phyloP scores from a whole-genome alignment of 1,284 basidiomycete genomes.

The Puccinia horiana region DNA sequence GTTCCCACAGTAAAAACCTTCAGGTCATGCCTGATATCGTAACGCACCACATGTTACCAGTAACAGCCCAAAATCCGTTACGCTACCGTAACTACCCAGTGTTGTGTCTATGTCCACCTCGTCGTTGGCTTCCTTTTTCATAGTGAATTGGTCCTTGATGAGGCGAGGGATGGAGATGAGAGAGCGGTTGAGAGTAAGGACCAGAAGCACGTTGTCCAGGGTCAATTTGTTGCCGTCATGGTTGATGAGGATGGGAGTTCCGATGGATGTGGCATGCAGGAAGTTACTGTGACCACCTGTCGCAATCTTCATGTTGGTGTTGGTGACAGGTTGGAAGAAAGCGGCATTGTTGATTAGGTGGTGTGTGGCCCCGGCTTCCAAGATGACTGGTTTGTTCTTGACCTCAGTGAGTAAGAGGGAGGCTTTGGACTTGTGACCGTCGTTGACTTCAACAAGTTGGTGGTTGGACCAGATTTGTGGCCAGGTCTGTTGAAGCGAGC shows the following conservation, averaged over 20 bases:
- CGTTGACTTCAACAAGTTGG: background rate
- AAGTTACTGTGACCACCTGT: constrained; percentile 1
- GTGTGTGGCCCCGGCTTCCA: background rate
- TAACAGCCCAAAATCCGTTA: too few species aligned
- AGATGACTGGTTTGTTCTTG: background rate
- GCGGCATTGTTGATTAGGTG: background rate
- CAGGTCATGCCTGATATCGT: too few species aligned
- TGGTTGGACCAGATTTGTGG: too few species aligned
- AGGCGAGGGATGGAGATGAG: background rate
- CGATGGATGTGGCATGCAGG: background rate
- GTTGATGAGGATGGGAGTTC: background rate
- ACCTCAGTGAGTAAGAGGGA: background rate
- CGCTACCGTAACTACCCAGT: too few species aligned
- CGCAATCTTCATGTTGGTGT: background rate
- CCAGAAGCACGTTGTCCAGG: background rate
- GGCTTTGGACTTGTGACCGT: background rate
- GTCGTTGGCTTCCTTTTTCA: background rate
- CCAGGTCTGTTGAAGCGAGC: too few species aligned
- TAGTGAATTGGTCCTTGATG: background rate
- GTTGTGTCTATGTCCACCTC: too few species aligned
- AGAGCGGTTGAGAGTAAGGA: background rate
- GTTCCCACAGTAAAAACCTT: too few species aligned
- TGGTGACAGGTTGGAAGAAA: background rate
- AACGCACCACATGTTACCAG: too few species aligned
- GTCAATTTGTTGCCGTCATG: background rate